These are phyloP conservation scores for Aspergillus fumigatus DNA, from an alignment of 2,329 filamentous ascomycete genomes.

Conservation along the genomic window DNA sequence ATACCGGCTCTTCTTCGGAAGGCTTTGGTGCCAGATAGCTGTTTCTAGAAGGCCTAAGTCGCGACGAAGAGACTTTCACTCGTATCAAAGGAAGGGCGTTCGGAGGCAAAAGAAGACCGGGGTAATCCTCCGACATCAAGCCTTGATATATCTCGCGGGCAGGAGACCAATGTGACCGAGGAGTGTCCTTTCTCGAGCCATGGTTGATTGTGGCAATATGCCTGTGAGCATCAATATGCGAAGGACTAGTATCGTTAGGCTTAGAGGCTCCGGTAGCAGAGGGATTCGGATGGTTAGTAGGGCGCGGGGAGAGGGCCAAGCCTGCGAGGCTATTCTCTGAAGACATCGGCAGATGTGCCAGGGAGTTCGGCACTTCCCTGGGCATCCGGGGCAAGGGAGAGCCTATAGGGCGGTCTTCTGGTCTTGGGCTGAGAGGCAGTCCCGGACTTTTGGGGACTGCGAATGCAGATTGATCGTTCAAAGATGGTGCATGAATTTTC, in stretches of 20 bases:
- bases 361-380: conserved; percentile 43
- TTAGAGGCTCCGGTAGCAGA: conserved; percentile 66
- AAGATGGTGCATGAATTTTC: conserved; percentile 15
- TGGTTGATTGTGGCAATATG: conserved; percentile 36
- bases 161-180: conserved; percentile 22
- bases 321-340: conserved; percentile 51
- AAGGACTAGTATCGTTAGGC: conserved; percentile 27
- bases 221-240: conserved; percentile 12
- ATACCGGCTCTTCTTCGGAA: conserved; percentile 87
- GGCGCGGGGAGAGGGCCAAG: conserved; percentile 64
- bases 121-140: conserved; percentile 79
- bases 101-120: conserved; percentile 77
- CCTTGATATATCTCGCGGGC: conserved; percentile 64
- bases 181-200: conserved; percentile 32
- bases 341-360: conserved; percentile 65
- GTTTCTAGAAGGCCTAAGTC: conserved; percentile 85
- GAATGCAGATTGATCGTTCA: conserved; percentile 37
- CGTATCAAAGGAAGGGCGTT: conserved; percentile 83
- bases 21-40: conserved; percentile 77
- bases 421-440: conserved; percentile 59
- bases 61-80: conserved; percentile 84
- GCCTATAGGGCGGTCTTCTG: conserved; percentile 55
- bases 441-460: conserved; percentile 57
- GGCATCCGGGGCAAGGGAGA: conserved; percentile 57
- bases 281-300: conserved; percentile 68